A percentile compares a stretch with the other conserved stretches of the same genome.
Conservation (phyloP, 129 eudicot genomes). For the Tagetes erecta region DNA sequence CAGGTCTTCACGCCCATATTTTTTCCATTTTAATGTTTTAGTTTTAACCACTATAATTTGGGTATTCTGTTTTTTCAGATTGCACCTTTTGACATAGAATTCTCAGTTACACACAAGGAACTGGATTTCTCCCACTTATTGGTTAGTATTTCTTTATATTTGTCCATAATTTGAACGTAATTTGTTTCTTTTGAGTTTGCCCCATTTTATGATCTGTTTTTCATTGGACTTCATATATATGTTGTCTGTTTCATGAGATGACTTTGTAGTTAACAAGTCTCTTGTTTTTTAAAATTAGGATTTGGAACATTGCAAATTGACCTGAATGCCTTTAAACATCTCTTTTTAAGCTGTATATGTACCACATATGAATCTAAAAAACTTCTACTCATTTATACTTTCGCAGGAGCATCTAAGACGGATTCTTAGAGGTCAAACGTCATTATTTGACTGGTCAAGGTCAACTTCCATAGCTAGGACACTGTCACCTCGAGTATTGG, state of each 20-base stretch:
- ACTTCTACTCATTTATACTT: conserved; percentile 11
- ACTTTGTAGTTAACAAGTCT: conserved; percentile 9
- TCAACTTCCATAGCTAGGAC: conserved; percentile 95
- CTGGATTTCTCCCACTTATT: conserved; percentile 97
- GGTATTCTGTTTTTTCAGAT: conserved; percentile 52
- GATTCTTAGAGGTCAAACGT: conserved; percentile 93
- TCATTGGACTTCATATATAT: neutral
- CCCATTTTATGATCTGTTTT: neutral
- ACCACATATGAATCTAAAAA: conserved; percentile 20
- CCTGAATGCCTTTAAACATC: neutral
- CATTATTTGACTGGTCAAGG: conserved; percentile 94
- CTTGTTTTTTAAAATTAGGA: neutral
- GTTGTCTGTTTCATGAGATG: neutral
- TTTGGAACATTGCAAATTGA: conserved; percentile 1
- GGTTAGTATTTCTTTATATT: conserved; percentile 51
- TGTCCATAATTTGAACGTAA: conserved; percentile 12
- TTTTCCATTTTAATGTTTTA: conserved; percentile 9
- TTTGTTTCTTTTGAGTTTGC: neutral
- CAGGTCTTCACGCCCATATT: conserved; percentile 49
- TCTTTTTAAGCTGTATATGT: conserved; percentile 2
- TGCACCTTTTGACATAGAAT: conserved; percentile 98
- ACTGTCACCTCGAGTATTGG: conserved; percentile 93
- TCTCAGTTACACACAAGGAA: conserved; percentile 94
- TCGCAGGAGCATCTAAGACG: conserved; percentile 88
- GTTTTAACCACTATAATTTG: conserved; percentile 31